A percentile compares a stretch with the other conserved stretches of the same genome.
These are phyloP conservation scores for Candida albicans DNA, from an alignment of 1,139 yeast genomes.

Conservation along the genomic window DNA sequence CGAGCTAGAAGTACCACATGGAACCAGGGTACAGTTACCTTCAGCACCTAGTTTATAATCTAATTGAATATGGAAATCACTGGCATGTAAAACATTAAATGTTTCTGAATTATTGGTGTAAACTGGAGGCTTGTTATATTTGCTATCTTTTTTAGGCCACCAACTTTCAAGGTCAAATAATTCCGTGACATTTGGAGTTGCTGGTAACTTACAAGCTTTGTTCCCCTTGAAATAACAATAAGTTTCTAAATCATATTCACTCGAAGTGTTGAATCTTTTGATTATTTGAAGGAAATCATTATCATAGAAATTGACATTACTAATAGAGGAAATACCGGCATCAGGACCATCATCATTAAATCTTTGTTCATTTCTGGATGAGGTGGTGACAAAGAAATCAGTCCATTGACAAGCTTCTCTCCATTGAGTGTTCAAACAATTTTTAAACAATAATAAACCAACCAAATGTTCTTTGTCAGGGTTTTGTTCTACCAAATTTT, in stretches of 20 bases:
- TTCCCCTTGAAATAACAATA: slow-evolving; percentile 31
- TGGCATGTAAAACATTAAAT: slow-evolving; percentile 64
- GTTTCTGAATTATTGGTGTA: slow-evolving; percentile 21
- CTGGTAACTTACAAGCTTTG: slow-evolving; percentile 37
- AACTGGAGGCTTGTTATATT: slow-evolving; percentile 25
- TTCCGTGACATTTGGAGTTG: slow-evolving; percentile 26
- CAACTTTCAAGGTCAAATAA: slow-evolving; percentile 26
- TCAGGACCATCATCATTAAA: slow-evolving; percentile 18
- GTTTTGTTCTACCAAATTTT: slow-evolving; percentile 25
- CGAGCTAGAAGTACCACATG: slow-evolving; percentile 51
- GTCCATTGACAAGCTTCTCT: slow-evolving; percentile 31
- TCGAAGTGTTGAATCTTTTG: slow-evolving; percentile 35
- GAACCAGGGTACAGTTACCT: slow-evolving; percentile 53
- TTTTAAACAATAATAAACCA: slow-evolving; percentile 34
- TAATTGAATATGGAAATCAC: slow-evolving; percentile 63
- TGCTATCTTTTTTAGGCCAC: slow-evolving; percentile 33
- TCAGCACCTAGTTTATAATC: slow-evolving; percentile 60
- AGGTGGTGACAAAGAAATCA: slow-evolving; percentile 33
- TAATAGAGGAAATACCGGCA: slow-evolving; percentile 24
- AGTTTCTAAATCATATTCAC: slow-evolving; percentile 35
- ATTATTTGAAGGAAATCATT: slow-evolving; percentile 42
- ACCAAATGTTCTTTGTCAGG: slow-evolving; percentile 40
- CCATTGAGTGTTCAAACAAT: slow-evolving; percentile 30
- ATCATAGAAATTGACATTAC: slow-evolving; percentile 35
- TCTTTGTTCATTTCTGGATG: slow-evolving; percentile 32